Conservation (phyloP, 2,329 filamentous ascomycete species). For the Zasmidium angulare region DNA sequence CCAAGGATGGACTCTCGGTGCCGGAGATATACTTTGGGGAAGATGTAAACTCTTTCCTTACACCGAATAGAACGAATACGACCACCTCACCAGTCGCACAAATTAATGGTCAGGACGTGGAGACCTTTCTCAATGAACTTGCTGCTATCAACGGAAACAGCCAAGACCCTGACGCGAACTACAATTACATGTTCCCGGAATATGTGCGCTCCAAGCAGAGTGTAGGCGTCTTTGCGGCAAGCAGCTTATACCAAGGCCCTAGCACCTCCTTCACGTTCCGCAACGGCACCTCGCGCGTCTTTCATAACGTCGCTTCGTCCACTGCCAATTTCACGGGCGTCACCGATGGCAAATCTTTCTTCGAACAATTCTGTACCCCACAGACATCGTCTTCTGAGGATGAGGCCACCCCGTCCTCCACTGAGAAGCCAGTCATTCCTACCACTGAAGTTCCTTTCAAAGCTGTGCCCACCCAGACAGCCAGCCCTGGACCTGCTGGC, state of each 20-base stretch:
- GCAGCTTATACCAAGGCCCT: neutral
- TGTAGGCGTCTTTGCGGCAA: neutral
- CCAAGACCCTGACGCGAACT: constrained; percentile 43
- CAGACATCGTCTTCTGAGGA: neutral
- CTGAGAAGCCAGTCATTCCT: neutral
- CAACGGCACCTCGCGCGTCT: neutral
- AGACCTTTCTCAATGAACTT: constrained; percentile 35
- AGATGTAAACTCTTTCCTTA: constrained; percentile 25
- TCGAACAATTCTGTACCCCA: neutral
- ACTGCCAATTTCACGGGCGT: neutral
- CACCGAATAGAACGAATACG: neutral
- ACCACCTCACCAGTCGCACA: constrained; percentile 36
- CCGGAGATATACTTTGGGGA: constrained; percentile 38
- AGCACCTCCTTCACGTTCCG: neutral
- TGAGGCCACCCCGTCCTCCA: neutral
- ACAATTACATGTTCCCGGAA: constrained; percentile 40
- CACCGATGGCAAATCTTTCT: neutral
- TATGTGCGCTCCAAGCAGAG: neutral
- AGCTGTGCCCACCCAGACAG: neutral
- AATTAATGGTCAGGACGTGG: constrained; percentile 39
- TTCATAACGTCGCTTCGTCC: neutral
- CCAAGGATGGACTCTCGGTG: constrained; percentile 36
- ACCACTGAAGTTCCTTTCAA: neutral
- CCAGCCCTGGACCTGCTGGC: neutral
- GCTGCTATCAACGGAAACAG: constrained; percentile 33